Evolutionary conservation across 1,284 basidiomycete genomes (phyloP).

Genomic region (Exsudoporus floridanus): DNA sequence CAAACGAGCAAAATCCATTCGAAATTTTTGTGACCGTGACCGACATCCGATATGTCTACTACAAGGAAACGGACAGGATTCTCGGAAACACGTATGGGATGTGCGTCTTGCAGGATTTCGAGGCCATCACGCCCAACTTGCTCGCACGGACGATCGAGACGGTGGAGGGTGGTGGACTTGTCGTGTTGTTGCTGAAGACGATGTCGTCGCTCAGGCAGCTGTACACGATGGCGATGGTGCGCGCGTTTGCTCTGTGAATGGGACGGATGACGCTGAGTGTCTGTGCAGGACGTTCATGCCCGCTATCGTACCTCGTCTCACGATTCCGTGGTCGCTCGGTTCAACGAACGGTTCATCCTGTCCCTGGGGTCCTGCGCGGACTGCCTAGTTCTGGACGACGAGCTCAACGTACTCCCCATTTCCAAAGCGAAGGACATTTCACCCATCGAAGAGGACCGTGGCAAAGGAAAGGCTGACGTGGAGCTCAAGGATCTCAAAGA

Average conservation of each 20-base stretch:
- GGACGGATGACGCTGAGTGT: neutral
- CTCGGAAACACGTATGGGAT: slow-evolving; percentile 98
- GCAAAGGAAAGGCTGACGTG: slow-evolving; percentile 51
- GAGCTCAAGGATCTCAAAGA: slow-evolving; percentile 85
- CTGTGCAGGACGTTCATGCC: slow-evolving; percentile 82
- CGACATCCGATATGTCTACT: slow-evolving; percentile 96
- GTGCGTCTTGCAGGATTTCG: slow-evolving; percentile 97
- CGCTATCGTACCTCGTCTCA: slow-evolving; percentile 92
- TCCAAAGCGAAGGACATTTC: slow-evolving; percentile 94
- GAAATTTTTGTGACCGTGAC: slow-evolving; percentile 99
- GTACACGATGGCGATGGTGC: slow-evolving; percentile 95
- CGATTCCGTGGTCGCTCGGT: slow-evolving; percentile 87
- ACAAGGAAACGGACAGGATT: slow-evolving; percentile 95
- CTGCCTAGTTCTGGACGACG: slow-evolving; percentile 95
- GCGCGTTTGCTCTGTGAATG: slow-evolving; percentile 22
- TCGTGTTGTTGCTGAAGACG: slow-evolving; percentile 90
- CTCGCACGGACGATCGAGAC: slow-evolving; percentile 98
- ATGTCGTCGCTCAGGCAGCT: slow-evolving; percentile 94
- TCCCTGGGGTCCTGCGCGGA: slow-evolving; percentile 89
- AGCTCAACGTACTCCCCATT: slow-evolving; percentile 96
- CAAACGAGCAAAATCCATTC: slow-evolving; percentile 95
- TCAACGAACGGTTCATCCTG: slow-evolving; percentile 98
- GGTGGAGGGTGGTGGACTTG: slow-evolving; percentile 94
- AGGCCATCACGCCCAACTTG: slow-evolving; percentile 97
- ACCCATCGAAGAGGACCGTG: slow-evolving; percentile 57